A percentile compares a stretch with the other conserved stretches of the same genome.
phyloP scores from a whole-genome alignment of 2,329 filamentous ascomycete genomes.

The Diaporthe sp. region DNA sequence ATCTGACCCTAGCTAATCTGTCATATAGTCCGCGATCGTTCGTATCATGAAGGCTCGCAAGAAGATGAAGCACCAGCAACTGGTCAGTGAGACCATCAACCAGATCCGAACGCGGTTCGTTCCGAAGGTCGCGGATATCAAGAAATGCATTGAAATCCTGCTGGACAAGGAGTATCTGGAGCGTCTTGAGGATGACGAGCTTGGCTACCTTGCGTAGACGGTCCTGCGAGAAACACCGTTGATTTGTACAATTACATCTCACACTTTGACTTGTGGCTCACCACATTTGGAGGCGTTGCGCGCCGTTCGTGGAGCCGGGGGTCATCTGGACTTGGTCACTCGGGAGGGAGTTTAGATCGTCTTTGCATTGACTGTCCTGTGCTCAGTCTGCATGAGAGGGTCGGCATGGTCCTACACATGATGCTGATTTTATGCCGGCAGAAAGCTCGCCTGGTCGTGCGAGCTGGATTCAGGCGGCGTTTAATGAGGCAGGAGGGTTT shows the following conservation, averaged over 20 bases:
- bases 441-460: not conserved
- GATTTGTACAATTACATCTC: constrained; percentile 32
- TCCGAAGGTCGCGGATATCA: constrained; percentile 95
- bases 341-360: constrained; percentile 29
- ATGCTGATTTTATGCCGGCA: not conserved
- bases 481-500: not conserved
- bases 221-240: not conserved
- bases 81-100: constrained; percentile 94
- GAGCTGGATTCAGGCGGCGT: constrained; percentile 2
- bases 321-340: constrained; percentile 7
- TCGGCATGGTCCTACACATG: not conserved
- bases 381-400: constrained; percentile 2
- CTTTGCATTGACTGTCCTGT: constrained; percentile 26
- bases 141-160: constrained; percentile 99
- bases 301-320: constrained; percentile 5
- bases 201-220: constrained; percentile 89
- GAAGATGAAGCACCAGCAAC: constrained; percentile 96
- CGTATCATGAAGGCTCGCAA: constrained; percentile 99
- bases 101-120: constrained; percentile 95
- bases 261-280: constrained; percentile 11
- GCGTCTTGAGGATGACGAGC: constrained; percentile 91
- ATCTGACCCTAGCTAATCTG: constrained; percentile 37
- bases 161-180: constrained; percentile 99
- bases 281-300: constrained; percentile 17
- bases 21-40: constrained; percentile 88